Percentiles rank a stretch among this genome's conserved stretches.
phyloP scores from a whole-genome alignment of 306 rosid species.

The Dalbergia cochinchinensis region DNA sequence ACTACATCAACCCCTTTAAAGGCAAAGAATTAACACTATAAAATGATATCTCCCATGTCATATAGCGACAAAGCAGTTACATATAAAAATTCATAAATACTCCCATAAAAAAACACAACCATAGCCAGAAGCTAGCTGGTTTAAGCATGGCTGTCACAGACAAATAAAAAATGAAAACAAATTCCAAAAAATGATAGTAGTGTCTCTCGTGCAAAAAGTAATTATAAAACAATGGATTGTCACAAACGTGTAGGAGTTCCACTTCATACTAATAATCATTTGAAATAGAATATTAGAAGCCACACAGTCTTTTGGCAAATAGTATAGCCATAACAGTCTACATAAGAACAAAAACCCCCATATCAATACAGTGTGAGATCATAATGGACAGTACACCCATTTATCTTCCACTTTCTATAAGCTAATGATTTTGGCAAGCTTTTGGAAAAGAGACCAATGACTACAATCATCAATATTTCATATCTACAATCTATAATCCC shows the following conservation, averaged over 20 bases:
- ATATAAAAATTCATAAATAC: constrained; percentile 16
- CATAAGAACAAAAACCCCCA: constrained; percentile 48
- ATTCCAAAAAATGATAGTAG: constrained; percentile 23
- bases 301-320: constrained; percentile 35
- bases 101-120: constrained; percentile 34
- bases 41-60: constrained; percentile 30
- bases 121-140: constrained; percentile 33
- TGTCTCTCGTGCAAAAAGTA: constrained; percentile 31
- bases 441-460: constrained; percentile 44
- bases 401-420: constrained; percentile 52
- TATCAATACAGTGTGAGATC: constrained; percentile 44
- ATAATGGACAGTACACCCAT: constrained; percentile 50
- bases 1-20: constrained; percentile 7
- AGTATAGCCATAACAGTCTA: constrained; percentile 39
- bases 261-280: constrained; percentile 44
- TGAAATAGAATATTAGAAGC: constrained; percentile 42
- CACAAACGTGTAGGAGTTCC: constrained; percentile 42
- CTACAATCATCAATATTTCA: constrained; percentile 42
- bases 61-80: neutral
- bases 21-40: constrained; percentile 24
- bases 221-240: constrained; percentile 41
- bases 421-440: constrained; percentile 47
- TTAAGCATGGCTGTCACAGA: constrained; percentile 37
- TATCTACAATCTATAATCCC: constrained; percentile 11
- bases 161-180: constrained; percentile 35